Percentiles rank a stretch among this genome's conserved stretches.
Evolutionary conservation across 495 filamentous ascomycete species (phyloP).

Genomic region (Amniculicola lignicola): DNA sequence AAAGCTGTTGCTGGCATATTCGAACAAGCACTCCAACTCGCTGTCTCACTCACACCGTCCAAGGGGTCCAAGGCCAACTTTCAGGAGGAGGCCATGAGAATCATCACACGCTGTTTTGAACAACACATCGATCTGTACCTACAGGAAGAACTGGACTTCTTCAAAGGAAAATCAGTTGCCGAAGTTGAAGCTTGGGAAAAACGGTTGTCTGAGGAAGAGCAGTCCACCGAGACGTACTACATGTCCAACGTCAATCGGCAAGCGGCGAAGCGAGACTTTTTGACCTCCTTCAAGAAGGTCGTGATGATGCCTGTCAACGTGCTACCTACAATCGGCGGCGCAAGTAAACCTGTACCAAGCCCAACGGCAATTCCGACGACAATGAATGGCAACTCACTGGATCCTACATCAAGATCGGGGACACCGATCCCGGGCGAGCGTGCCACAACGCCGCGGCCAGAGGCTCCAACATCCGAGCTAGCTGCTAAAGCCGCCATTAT

Average conservation of each 20-base stretch:
- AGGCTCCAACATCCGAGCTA: slow-evolving; percentile 80
- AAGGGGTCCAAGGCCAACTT: slow-evolving; percentile 58
- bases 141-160: slow-evolving; percentile 85
- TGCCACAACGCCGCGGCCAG: slow-evolving; percentile 50
- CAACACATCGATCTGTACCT: slow-evolving; percentile 91
- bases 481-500: slow-evolving; percentile 96
- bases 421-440: slow-evolving; percentile 38
- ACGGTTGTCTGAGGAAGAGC: slow-evolving; percentile 85
- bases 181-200: slow-evolving; percentile 86
- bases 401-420: slow-evolving; percentile 31
- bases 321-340: slow-evolving; percentile 53
- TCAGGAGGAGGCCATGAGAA: slow-evolving; percentile 53
- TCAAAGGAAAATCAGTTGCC: slow-evolving; percentile 67
- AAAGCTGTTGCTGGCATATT: slow-evolving; percentile 84
- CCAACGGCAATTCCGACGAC: slow-evolving; percentile 8
- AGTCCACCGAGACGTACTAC: slow-evolving; percentile 85
- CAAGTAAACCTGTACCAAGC: slow-evolving; percentile 48
- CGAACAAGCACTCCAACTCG: slow-evolving; percentile 75
- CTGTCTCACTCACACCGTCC: slow-evolving; percentile 62
- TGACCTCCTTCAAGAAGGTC: slow-evolving; percentile 96
- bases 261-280: slow-evolving; percentile 92
- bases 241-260: slow-evolving; percentile 93
- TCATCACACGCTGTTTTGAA: slow-evolving; percentile 74
- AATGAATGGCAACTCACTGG: slow-evolving; percentile 24
- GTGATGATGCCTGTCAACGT: slow-evolving; percentile 98